These are phyloP conservation scores for Ligustrum vulgare DNA, from an alignment of 257 asterid genomes.

Conservation along the genomic window DNA sequence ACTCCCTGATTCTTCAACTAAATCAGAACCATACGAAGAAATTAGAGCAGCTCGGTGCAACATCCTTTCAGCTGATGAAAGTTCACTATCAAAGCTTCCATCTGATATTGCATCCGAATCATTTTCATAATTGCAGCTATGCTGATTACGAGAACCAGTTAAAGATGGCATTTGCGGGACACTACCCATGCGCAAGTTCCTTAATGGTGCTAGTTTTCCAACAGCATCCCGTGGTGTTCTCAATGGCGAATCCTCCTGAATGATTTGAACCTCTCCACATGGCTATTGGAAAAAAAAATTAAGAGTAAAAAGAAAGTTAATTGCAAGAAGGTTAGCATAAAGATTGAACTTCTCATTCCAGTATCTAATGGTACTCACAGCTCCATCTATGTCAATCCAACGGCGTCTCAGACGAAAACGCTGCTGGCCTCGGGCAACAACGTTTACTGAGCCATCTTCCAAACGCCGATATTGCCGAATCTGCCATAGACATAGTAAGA, in stretches of 20 bases:
- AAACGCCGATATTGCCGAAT: conserved; percentile 84
- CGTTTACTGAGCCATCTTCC: conserved; percentile 93
- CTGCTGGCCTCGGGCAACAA: conserved; percentile 89
- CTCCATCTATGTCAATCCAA: conserved; percentile 79
- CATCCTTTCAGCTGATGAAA: conserved; percentile 73
- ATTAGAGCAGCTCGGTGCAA: conserved; percentile 70
- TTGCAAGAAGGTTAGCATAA: conserved; percentile 14
- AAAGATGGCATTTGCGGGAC: conserved; percentile 25
- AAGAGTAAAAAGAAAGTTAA: conserved; percentile 17
- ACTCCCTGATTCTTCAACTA: conserved; percentile 49
- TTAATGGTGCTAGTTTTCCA: conserved; percentile 65
- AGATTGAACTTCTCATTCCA: conserved; percentile 14
- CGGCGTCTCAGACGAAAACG: conserved; percentile 88
- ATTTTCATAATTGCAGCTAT: conserved; percentile 52
- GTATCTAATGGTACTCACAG: conserved; percentile 48
- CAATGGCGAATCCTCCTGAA: conserved; percentile 82
- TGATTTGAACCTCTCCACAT: conserved; percentile 79
- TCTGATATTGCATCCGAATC: conserved; percentile 82
- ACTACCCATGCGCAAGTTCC: conserved; percentile 37
- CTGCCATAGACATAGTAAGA: conserved; percentile 39
- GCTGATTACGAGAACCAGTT: conserved; percentile 29
- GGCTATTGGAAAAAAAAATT: conserved; percentile 44
- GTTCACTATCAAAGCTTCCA: conserved; percentile 83
- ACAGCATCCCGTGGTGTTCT: conserved; percentile 85
- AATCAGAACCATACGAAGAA: conserved; percentile 46